These are phyloP conservation scores for Lentinus brumalis DNA, from an alignment of 768 basidiomycete species.

Conservation along the genomic window DNA sequence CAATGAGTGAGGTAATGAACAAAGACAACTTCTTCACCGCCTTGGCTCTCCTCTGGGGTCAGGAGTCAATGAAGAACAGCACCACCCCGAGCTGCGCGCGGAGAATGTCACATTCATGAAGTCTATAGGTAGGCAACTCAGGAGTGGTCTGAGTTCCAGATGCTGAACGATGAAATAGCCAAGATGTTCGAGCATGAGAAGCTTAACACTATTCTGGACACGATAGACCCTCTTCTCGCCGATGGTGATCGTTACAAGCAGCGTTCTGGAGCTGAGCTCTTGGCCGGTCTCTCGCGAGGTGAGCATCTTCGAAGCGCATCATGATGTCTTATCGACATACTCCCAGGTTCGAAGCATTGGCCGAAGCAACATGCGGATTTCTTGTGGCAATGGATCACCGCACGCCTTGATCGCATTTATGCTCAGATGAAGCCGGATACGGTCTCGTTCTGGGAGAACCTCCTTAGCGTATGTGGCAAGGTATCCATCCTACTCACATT, in stretches of 20 bases:
- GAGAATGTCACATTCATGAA: conserved; percentile 54
- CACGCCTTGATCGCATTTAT: conserved; percentile 64
- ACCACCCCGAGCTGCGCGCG: conserved; percentile 57
- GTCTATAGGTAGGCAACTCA: conserved; percentile 42
- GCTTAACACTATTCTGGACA: conserved; percentile 53
- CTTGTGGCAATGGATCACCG: conserved; percentile 74
- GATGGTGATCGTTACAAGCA: conserved; percentile 85
- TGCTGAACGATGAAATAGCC: conserved; percentile 41
- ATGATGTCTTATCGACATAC: conserved; percentile 9
- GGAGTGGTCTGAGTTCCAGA: neutral
- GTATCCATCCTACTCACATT: neutral
- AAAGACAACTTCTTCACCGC: conserved; percentile 60
- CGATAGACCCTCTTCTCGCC: conserved; percentile 61
- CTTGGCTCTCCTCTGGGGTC: conserved; percentile 69
- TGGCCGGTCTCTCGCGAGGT: conserved; percentile 79
- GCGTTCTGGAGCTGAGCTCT: conserved; percentile 73
- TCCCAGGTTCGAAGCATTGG: conserved; percentile 85
- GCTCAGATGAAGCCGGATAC: conserved; percentile 86
- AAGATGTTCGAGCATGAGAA: conserved; percentile 62
- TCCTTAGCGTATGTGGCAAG: conserved; percentile 51
- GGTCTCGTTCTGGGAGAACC: conserved; percentile 69
- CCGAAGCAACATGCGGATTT: conserved; percentile 47
- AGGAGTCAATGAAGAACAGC: conserved; percentile 69
- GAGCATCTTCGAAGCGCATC: conserved; percentile 18
- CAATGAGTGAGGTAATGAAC: conserved; percentile 49